A percentile compares a stretch with the other conserved stretches of the same genome.
Evolutionary conservation across 2,329 filamentous ascomycete genomes (phyloP).

Genomic region (Verticillium tricorpus): DNA sequence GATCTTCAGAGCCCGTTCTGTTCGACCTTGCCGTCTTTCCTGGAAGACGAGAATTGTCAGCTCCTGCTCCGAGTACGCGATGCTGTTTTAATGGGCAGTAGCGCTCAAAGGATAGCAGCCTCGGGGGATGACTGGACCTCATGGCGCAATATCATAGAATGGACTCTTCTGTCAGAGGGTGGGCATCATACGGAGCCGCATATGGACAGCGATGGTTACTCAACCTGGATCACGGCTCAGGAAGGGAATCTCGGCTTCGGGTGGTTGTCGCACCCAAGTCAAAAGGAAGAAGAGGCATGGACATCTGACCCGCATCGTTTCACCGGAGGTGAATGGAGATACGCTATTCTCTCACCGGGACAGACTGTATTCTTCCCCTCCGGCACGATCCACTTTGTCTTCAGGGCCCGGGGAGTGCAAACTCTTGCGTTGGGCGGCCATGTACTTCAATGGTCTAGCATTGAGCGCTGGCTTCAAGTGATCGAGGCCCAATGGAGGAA

Average conservation of each 20-base stretch:
- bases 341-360: conserved; percentile 24
- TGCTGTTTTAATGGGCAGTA: conserved; percentile 5
- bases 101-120: conserved; percentile 14
- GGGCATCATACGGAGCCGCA: conserved; percentile 27
- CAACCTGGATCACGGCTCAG: conserved; percentile 29
- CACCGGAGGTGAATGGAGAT: conserved; percentile 24
- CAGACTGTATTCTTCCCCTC: conserved; percentile 28
- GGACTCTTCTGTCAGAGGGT: conserved; percentile 26
- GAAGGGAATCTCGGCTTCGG: conserved; percentile 20
- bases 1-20: conserved; percentile 5
- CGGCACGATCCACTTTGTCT: conserved; percentile 29
- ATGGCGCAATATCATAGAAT: conserved; percentile 26
- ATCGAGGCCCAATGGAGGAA: neutral
- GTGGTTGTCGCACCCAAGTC: conserved; percentile 22
- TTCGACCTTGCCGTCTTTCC: conserved; percentile 6
- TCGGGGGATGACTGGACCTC: conserved; percentile 23
- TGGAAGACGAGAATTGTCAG: conserved; percentile 7
- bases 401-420: conserved; percentile 18
- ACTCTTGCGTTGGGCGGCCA: conserved; percentile 29
- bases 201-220: conserved; percentile 26
- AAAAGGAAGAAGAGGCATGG: conserved; percentile 19
- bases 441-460: conserved; percentile 24
- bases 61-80: conserved; percentile 5
- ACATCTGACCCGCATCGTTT: conserved; percentile 12
- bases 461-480: conserved; percentile 22